Base-by-base conservation (phyloP, 2,329 filamentous ascomycete genomes). In the Podosphaera xanthii region DNA sequence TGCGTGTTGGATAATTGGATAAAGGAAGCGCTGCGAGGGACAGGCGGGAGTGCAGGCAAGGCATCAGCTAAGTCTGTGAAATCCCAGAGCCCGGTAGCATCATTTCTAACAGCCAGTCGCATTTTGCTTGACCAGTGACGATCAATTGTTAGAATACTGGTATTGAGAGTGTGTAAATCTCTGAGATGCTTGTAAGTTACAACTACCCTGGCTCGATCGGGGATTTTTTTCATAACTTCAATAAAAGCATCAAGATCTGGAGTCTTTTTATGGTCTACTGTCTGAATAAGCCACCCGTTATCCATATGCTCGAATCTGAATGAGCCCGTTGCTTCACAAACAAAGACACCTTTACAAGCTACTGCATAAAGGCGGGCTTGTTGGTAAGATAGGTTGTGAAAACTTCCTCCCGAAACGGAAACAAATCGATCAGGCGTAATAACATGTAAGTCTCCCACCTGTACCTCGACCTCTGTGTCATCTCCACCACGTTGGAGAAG, bases 381-480 rank as follows among this genome's bases (percentile, higher is more conserved):
- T 69, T 98, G 92, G 70, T 98, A 98, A 0, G 94, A 98, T 22
- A 98, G 76, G 69, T 94, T 82, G 73, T 98, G 94, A 75, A 98
- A 97, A 61, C 89, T 91, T 33, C 84, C 92, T 30, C 92, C 94
- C 49, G 90, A 87, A 50, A 97, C 91, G 3, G 89, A 87, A 59
- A 97, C 86, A 69, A 97, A 98, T 61, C 90, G 85, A 72, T 96
- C 90, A 12, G 94, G 92, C 2, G 92, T 97, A 70, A 98, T 98
- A 60, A 79, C 80, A 73, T 98, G 92, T 62, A 98, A 77, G 69
- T 98, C 87, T 56, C 87, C 89, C 52, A 97, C 90, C 58, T 81
- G 74, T 59, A 97, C 78, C 61, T 92, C 84, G 12, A 96, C 82
- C 68, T 92, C 84, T 44, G 95, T 74, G 67, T 96, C 86, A 70